Evolutionary conservation across 2,329 filamentous ascomycete species (phyloP).

Genomic region (Fusarium sp.): DNA sequence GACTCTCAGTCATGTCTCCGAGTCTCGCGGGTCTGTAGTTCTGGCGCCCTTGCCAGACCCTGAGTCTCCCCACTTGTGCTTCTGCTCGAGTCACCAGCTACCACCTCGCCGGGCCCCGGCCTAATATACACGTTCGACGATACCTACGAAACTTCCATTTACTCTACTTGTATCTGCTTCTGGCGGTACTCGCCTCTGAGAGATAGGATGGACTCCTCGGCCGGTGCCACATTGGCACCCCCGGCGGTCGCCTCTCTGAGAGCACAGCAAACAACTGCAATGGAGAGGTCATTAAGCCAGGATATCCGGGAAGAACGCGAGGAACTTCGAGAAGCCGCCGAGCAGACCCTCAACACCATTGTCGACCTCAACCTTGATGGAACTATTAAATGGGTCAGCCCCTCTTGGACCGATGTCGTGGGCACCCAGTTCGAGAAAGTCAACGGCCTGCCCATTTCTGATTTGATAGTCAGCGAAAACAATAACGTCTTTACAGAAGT

Average conservation of each 20-base stretch:
- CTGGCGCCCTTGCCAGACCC: conserved; percentile 62
- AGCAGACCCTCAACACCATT: conserved; percentile 96
- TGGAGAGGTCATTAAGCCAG: conserved; percentile 81
- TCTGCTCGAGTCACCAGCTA: conserved; percentile 37
- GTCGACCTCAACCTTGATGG: conserved; percentile 93
- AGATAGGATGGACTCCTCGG: conserved; percentile 57
- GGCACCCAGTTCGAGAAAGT: conserved; percentile 81
- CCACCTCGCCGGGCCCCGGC: conserved; percentile 31
- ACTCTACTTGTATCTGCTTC: conserved; percentile 19
- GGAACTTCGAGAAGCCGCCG: conserved; percentile 93
- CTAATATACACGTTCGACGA: conserved; percentile 31
- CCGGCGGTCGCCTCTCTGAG: conserved; percentile 67
- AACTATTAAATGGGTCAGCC: conserved; percentile 94
- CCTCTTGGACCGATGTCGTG: conserved; percentile 94
- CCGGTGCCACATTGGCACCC: conserved; percentile 60
- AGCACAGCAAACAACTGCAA: conserved; percentile 62
- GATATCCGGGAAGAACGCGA: conserved; percentile 94
- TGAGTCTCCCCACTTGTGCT: conserved; percentile 49
- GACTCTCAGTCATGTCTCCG: conserved; percentile 62
- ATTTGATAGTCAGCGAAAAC: conserved; percentile 83
- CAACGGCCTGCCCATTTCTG: conserved; percentile 81
- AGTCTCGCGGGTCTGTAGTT: conserved; percentile 60
- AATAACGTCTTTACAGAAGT: conserved; percentile 84
- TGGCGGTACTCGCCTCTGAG: conserved; percentile 14
- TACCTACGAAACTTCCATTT: conserved; percentile 35